Evolutionary conservation across 2,329 filamentous ascomycete species (phyloP).

Genomic region (Ophiostoma ulmi): DNA sequence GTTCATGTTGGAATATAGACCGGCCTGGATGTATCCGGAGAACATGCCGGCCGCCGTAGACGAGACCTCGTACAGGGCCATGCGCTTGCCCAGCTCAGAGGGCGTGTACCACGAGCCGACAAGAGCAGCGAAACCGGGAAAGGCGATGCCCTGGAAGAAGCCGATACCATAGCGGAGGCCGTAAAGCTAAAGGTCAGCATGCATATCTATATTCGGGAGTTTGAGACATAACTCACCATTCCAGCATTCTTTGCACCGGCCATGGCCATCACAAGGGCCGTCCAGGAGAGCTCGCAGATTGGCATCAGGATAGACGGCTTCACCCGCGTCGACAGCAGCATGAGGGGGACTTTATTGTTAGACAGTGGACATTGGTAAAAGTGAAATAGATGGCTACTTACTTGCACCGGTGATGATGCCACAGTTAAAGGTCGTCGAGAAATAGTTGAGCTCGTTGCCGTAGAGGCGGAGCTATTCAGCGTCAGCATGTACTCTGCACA

Average conservation of each 20-base stretch:
- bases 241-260: background rate
- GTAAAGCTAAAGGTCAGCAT: background rate
- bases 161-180: background rate
- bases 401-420: slow-evolving; percentile 1
- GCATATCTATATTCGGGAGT: background rate
- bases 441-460: background rate
- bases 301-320: background rate
- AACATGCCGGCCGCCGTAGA: background rate
- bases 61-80: slow-evolving; percentile 5
- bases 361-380: no score
- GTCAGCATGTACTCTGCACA: background rate
- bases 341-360: background rate
- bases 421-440: background rate
- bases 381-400: background rate
- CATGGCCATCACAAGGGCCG: background rate
- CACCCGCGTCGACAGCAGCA: background rate
- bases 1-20: background rate
- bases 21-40: background rate
- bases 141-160: background rate
- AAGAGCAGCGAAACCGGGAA: background rate
- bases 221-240: background rate
- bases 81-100: background rate
- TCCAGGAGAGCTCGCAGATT: background rate
- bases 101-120: background rate
- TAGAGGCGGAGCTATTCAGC: background rate